Base-by-base conservation (phyloP, 1,284 basidiomycete genomes). In the Naganishia cerealis region DNA sequence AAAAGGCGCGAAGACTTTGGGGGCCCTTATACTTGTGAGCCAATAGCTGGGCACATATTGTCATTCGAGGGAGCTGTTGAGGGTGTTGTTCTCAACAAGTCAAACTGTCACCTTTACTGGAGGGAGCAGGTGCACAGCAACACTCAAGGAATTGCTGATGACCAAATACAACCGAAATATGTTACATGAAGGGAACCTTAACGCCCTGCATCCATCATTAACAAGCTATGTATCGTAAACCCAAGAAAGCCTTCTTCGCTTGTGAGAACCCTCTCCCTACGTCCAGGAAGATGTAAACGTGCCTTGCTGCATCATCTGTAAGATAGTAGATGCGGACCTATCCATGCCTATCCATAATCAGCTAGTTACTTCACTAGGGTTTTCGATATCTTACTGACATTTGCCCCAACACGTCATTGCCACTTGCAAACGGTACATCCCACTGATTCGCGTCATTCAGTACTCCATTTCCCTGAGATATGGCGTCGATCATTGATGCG, bases 301-400 rank as follows among this genome's bases (percentile, higher is more conserved):
- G 16, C 80, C 80, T 67, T 80, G 77, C 67, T 80, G 78, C 67
- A 81, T 71, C 26, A 81, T 65, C 57, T 75, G 76, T 33, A 81
- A 67, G 54, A 81, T 81, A 0, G 79, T 78, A 8, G 79, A 79
- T 2, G 80, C 80, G 26, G 80, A 81, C 63, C 77, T 78, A 57
- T 10, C 13, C 24, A 9, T 36, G 18, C 21, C 39, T 29, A 21
- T 16, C 54, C 12, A 29, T 18, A 9, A 12, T 24, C 52, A 40
- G 52, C 15, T 39, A 40, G n/a, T 4, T 46, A 7, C 43, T 18
- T 18, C 9, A 48, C 29, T 10, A 36, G 18, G 18, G 43, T 2
- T 70, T 75, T 61, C 72, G 68, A 46, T 63, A 66, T 9, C 10
- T 33, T 53, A 55, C 73, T 73, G 42, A 70, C 71, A 63, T 70